Evolutionary conservation across 495 filamentous ascomycete species (phyloP).

Genomic region (Neurospora sp.): DNA sequence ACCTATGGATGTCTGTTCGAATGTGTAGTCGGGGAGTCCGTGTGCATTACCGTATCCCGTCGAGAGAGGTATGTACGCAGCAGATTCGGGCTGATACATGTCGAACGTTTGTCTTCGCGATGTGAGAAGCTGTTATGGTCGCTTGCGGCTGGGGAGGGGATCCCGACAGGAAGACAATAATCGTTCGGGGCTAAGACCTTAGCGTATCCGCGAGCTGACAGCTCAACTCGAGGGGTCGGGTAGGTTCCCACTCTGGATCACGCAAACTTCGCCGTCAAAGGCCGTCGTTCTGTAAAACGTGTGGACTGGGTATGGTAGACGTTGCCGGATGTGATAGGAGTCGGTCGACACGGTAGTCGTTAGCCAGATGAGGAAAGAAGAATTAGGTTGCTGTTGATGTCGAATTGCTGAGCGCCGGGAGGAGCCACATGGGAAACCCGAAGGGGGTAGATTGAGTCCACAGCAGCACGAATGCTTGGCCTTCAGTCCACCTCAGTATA

Average conservation of each 20-base stretch:
- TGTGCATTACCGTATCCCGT: constrained; percentile 28
- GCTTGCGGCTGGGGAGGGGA: background rate
- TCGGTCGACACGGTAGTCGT: background rate
- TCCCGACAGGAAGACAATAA: background rate
- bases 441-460: background rate
- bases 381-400: background rate
- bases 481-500: background rate
- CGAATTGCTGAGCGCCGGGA: background rate
- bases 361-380: background rate
- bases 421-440: background rate
- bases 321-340: background rate
- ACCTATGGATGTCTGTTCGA: constrained; percentile 29
- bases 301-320: background rate
- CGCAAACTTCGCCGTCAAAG: background rate
- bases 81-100: constrained; percentile 47
- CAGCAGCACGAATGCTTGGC: background rate
- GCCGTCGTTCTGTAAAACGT: background rate
- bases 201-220: background rate
- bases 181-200: background rate
- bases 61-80: constrained; percentile 32
- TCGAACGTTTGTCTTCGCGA: constrained; percentile 6
- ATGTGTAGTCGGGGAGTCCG: constrained; percentile 34
- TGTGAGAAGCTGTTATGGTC: background rate
- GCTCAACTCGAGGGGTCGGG: background rate
- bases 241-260: background rate